Percentiles rank a stretch among this genome's conserved stretches.
phyloP scores from a whole-genome alignment of 345 rosid species.

The Schrenkiella parvula region DNA sequence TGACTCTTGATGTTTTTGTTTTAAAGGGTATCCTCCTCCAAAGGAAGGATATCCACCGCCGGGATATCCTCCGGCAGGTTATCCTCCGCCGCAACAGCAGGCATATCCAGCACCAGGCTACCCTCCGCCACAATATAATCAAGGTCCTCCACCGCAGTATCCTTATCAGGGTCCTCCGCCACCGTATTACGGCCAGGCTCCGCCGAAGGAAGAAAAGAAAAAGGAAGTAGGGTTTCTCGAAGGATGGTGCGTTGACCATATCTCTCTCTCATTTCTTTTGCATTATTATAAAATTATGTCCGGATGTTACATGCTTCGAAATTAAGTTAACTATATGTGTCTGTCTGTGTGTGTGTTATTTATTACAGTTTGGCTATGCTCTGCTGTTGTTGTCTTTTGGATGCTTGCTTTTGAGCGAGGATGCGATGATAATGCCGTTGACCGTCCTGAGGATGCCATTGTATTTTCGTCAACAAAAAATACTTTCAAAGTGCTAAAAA shows the following conservation, averaged over 20 bases:
- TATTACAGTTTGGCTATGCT: constrained; percentile 56
- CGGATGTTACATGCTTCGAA: no score
- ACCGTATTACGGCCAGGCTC: constrained; percentile 16
- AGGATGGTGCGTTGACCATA: constrained; percentile 47
- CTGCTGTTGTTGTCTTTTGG: constrained; percentile 64
- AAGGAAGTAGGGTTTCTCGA: constrained; percentile 44
- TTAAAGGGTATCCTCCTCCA: constrained; percentile 29
- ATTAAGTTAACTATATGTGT: no score
- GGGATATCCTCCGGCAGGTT: constrained; percentile 22
- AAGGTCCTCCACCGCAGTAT: constrained; percentile 35
- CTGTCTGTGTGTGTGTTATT: no score
- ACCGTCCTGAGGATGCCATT: background rate
- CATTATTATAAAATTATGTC: background rate
- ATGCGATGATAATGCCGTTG: constrained; percentile 3
- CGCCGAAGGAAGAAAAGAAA: background rate
- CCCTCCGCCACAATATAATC: constrained; percentile 44
- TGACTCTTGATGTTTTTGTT: no score
- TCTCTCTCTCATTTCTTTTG: background rate
- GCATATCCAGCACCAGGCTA: constrained; percentile 39
- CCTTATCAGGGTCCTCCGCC: constrained; percentile 38
- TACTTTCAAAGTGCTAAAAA: background rate
- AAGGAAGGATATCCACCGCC: constrained; percentile 41
- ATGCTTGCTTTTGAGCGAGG: constrained; percentile 48
- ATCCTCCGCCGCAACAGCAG: constrained; percentile 35
- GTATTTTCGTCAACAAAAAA: background rate